Conservation (phyloP, 2,329 filamentous ascomycete species). For the Blastomyces parvus region DNA sequence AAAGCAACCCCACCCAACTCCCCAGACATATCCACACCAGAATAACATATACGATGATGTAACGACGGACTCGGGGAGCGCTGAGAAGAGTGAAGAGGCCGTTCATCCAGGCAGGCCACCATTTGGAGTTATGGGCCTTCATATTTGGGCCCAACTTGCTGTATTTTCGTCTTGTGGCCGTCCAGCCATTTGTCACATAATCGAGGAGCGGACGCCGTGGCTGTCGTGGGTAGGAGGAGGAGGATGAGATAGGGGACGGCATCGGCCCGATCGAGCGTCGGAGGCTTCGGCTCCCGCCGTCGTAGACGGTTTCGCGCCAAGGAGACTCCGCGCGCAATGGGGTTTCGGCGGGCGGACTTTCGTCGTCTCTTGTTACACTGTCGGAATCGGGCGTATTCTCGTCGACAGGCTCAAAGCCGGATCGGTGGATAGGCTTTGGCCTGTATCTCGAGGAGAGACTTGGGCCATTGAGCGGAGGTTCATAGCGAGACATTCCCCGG, state of each 20-base stretch:
- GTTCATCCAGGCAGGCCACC: slow-evolving; percentile 17
- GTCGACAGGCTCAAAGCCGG: slow-evolving; percentile 18
- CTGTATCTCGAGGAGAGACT: background rate
- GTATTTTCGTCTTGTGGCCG: background rate
- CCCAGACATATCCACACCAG: slow-evolving; percentile 25
- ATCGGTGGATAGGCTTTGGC: background rate
- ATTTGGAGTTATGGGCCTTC: slow-evolving; percentile 19
- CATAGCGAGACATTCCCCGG: background rate
- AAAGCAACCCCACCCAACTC: slow-evolving; percentile 28
- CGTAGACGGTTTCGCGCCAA: slow-evolving; percentile 30
- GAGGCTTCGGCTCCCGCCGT: slow-evolving; percentile 24
- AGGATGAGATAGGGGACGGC: background rate
- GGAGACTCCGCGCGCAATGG: slow-evolving; percentile 21
- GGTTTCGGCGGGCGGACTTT: slow-evolving; percentile 22
- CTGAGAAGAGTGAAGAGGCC: slow-evolving; percentile 26
- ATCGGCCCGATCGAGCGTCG: background rate
- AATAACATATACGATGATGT: slow-evolving; percentile 27
- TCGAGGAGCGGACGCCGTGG: slow-evolving; percentile 29
- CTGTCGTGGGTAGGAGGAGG: slow-evolving; percentile 12
- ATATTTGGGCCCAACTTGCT: slow-evolving; percentile 13
- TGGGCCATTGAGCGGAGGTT: background rate
- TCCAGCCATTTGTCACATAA: slow-evolving; percentile 33
- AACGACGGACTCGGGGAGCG: slow-evolving; percentile 36
- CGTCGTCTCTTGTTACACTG: slow-evolving; percentile 15
- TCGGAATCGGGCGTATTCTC: slow-evolving; percentile 11